Evolutionary conservation across 1,284 basidiomycete genomes (phyloP).

Genomic region (Mycosarcoma maydis): DNA sequence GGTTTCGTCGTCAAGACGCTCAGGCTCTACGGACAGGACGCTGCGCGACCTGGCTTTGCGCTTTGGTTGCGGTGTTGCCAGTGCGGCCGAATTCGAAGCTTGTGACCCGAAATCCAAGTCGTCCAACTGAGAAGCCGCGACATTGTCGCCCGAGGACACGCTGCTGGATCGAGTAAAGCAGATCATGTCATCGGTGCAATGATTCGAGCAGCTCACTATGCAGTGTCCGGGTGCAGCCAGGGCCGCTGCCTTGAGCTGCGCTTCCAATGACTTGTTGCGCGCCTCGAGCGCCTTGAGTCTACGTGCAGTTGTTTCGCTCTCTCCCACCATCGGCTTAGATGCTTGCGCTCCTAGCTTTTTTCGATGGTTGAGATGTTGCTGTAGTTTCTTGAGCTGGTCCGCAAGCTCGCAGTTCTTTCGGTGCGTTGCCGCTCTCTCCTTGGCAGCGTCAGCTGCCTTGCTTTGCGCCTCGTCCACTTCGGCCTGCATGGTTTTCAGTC

Average conservation of each 20-base stretch:
- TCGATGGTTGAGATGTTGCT: constrained; percentile 1
- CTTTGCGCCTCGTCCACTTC: constrained; percentile 3
- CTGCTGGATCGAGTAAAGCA: constrained; percentile 24
- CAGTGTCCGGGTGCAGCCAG: constrained; percentile 7
- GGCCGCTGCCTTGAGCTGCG: constrained; percentile 1
- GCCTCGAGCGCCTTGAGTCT: constrained; percentile 21
- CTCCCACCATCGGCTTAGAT: not conserved
- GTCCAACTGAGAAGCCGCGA: constrained; percentile 9
- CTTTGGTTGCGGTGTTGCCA: constrained; percentile 3
- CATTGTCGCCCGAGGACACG: not conserved
- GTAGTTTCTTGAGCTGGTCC: constrained; percentile 14
- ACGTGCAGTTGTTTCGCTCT: constrained; percentile 1
- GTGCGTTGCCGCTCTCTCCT: constrained; percentile 7
- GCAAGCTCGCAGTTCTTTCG: constrained; percentile 24
- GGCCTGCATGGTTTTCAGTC: not conserved
- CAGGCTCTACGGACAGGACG: constrained; percentile 25
- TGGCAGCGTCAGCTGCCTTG: constrained; percentile 1
- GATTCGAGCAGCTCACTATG: not conserved
- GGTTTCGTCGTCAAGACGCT: constrained; percentile 40
- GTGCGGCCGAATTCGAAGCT: not conserved
- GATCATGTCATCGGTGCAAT: not conserved
- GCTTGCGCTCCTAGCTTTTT: not conserved
- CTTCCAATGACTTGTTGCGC: constrained; percentile 1
- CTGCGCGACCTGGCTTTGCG: constrained; percentile 9
- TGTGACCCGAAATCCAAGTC: constrained; percentile 1